A percentile compares a stretch with the other conserved stretches of the same genome.
Evolutionary conservation across 192 early-diverging fungal species (phyloP).

Genomic region (Coemansia guatemalensis): DNA sequence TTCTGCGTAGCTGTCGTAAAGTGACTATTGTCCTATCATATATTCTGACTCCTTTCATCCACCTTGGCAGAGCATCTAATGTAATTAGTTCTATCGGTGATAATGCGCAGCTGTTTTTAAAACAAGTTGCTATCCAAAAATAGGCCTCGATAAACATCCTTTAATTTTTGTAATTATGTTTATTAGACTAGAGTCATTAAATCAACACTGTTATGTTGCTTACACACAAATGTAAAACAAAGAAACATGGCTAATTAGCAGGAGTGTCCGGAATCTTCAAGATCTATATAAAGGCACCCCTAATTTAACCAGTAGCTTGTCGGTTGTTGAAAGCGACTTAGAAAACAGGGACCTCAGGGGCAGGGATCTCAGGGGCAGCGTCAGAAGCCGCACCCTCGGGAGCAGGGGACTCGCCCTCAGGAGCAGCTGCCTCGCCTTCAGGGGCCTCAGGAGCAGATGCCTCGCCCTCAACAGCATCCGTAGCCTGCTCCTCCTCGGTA

Average conservation of each 20-base stretch:
- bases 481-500: slow-evolving; percentile 3
- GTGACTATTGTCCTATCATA: neutral
- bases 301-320: neutral
- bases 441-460: neutral
- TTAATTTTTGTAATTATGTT: neutral
- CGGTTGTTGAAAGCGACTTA: neutral
- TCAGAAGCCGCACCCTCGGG: too few species aligned
- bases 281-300: neutral
- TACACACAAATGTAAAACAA: neutral
- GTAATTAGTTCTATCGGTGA: neutral
- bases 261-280: neutral
- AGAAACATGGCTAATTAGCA: neutral
- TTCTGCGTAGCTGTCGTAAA: neutral
- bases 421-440: neutral
- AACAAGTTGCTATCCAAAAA: neutral
- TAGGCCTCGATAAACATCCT: neutral
- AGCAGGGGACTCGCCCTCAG: slow-evolving; percentile 6
- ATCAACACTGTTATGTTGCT: neutral
- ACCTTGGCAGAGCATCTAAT: neutral
- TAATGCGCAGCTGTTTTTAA: neutral
- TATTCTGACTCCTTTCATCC: neutral
- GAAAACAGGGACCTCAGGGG: neutral
- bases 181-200: neutral
- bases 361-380: neutral
- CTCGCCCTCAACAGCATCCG: neutral